These are phyloP conservation scores for Candida andamanensis DNA, from an alignment of 805 yeast genomes.

Conservation along the genomic window DNA sequence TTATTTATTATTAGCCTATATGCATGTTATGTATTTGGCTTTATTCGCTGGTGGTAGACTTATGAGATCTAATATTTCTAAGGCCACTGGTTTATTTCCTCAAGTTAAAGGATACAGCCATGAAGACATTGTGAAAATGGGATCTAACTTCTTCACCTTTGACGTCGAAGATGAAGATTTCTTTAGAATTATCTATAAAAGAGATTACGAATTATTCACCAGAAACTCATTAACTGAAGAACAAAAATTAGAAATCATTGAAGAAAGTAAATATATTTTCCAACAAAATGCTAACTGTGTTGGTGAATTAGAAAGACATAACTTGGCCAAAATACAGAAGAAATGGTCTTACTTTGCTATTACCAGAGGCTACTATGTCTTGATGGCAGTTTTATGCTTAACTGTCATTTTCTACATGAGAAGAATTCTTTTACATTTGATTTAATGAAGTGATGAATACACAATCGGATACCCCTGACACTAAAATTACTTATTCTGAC, in stretches of 20 bases:
- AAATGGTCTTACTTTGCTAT: conserved; percentile 50
- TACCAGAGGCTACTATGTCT: conserved; percentile 48
- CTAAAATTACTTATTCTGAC: background rate
- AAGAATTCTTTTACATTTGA: conserved; percentile 21
- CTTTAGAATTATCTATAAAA: conserved; percentile 62
- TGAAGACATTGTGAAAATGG: conserved; percentile 55
- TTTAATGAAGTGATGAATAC: conserved; percentile 4
- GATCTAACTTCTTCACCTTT: conserved; percentile 68
- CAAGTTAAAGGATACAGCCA: conserved; percentile 61
- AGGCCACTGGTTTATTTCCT: conserved; percentile 71
- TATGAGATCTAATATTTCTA: conserved; percentile 60
- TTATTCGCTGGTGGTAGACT: conserved; percentile 82
- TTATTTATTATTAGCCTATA: conserved; percentile 66
- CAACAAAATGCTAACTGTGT: conserved; percentile 56
- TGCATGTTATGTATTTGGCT: conserved; percentile 82
- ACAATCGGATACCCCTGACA: background rate
- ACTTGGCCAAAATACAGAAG: conserved; percentile 50
- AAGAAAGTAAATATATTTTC: conserved; percentile 63
- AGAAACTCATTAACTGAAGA: conserved; percentile 64
- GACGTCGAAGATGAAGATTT: conserved; percentile 64
- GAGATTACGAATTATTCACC: conserved; percentile 73
- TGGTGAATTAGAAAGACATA: conserved; percentile 62
- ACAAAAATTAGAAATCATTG: conserved; percentile 65
- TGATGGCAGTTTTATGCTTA: conserved; percentile 26
- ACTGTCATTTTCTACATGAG: conserved; percentile 29